Conservation (phyloP, 1,284 basidiomycete species). For the Uromyces viciae-fabae region DNA sequence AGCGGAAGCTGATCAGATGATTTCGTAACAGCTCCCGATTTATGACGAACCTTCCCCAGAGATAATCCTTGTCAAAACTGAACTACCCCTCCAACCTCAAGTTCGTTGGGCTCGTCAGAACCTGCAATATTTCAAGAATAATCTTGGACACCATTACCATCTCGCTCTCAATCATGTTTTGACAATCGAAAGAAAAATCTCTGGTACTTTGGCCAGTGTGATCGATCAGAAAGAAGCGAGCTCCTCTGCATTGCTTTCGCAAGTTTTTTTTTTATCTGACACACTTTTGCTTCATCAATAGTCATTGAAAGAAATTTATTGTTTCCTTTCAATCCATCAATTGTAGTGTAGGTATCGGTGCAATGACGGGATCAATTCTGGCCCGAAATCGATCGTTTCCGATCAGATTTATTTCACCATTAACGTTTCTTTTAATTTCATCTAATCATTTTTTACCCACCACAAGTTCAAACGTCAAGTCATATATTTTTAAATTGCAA, state of each 20-base stretch:
- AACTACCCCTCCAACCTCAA: slow-evolving; percentile 32
- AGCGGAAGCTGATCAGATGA: not conserved
- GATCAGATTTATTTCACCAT: slow-evolving; percentile 27
- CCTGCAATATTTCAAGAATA: slow-evolving; percentile 9
- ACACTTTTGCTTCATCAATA: too few species aligned
- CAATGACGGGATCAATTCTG: slow-evolving; percentile 41
- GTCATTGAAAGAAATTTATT: not conserved
- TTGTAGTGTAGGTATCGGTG: slow-evolving; percentile 39
- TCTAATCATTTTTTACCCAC: slow-evolving; percentile 36
- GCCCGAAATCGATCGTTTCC: slow-evolving; percentile 39
- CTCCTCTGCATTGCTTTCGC: slow-evolving; percentile 26
- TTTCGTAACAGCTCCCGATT: slow-evolving; percentile 26
- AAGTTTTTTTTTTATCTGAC: not conserved
- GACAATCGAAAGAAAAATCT: slow-evolving; percentile 18
- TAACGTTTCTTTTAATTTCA: slow-evolving; percentile 29
- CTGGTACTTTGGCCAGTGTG: slow-evolving; percentile 4
- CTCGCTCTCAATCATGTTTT: slow-evolving; percentile 16
- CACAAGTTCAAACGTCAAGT: slow-evolving; percentile 28
- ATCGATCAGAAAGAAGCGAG: slow-evolving; percentile 30
- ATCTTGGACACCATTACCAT: not conserved
- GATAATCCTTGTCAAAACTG: slow-evolving; percentile 37
- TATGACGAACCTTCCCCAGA: slow-evolving; percentile 34
- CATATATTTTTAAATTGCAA: slow-evolving; percentile 39
- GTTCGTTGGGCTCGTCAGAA: slow-evolving; percentile 25
- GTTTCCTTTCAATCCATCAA: not conserved